These are phyloP conservation scores for Scheffersomyces illinoinensis DNA, from an alignment of 1,139 yeast species.

Conservation along the genomic window DNA sequence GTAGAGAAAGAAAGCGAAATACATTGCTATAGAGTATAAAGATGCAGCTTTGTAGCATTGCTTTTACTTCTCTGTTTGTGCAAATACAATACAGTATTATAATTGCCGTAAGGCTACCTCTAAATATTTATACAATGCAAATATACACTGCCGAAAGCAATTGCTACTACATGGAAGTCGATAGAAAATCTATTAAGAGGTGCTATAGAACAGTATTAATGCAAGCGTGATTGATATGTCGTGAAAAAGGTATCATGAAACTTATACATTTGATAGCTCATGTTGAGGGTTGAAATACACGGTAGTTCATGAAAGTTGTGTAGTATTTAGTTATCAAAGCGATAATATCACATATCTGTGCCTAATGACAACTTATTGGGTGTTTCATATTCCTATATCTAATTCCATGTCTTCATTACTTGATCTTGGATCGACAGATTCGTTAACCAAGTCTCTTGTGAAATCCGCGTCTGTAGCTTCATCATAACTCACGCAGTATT, in stretches of 20 bases:
- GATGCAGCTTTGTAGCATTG: neutral
- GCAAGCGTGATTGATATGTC: neutral
- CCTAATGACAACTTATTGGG: too few relatives aligned
- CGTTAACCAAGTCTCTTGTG: neutral
- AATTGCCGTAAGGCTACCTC: neutral
- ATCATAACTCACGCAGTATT: slow-evolving; percentile 24
- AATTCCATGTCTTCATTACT: neutral
- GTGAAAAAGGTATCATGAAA: neutral
- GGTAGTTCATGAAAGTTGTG: too few relatives aligned
- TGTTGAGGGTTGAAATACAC: neutral
- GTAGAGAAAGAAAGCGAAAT: neutral
- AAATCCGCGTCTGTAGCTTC: slow-evolving; percentile 2
- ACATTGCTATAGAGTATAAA: neutral
- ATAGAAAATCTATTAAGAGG: neutral
- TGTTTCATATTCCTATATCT: neutral
- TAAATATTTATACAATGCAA: too few relatives aligned
- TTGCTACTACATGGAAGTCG: neutral
- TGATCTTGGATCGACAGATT: neutral
- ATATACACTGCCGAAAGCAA: too few relatives aligned
- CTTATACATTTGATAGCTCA: neutral
- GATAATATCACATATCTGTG: too few relatives aligned
- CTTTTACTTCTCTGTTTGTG: neutral
- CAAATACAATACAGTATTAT: neutral
- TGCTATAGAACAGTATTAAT: neutral
- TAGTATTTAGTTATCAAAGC: too few relatives aligned